These are phyloP conservation scores for Leishmania mexicana DNA, from an alignment of 208 protist genomes.

Conservation along the genomic window DNA sequence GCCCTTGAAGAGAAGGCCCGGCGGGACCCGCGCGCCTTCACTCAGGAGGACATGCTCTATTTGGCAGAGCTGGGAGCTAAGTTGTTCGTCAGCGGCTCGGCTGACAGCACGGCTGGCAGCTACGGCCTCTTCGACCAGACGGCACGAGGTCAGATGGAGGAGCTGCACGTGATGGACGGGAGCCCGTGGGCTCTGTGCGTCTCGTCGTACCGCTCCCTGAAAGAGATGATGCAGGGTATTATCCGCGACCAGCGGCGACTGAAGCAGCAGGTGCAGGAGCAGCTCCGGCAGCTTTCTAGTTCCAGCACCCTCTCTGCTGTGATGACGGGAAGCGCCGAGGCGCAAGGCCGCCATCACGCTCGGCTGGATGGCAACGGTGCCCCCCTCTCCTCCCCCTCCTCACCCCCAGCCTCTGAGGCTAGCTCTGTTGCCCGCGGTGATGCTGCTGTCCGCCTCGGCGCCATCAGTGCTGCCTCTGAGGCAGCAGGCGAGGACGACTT, in stretches of 20 bases:
- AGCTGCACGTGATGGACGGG: conserved; percentile 89
- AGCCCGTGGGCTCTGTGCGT: conserved; percentile 78
- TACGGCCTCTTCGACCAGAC: conserved; percentile 47
- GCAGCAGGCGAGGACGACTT: background rate
- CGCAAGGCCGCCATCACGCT: background rate
- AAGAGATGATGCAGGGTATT: conserved; percentile 75
- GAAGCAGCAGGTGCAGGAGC: conserved; percentile 59
- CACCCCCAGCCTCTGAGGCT: background rate
- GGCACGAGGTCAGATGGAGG: conserved; percentile 74
- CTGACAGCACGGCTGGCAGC: conserved; percentile 26
- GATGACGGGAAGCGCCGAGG: conserved; percentile 11
- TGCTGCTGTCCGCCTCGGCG: background rate
- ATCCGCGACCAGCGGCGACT: conserved; percentile 62
- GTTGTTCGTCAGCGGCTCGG: conserved; percentile 49
- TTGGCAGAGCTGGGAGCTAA: conserved; percentile 69
- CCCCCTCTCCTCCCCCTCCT: background rate
- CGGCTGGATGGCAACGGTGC: background rate
- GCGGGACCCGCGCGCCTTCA: conserved; percentile 54
- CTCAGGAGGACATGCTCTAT: conserved; percentile 49
- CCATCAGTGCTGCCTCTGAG: background rate
- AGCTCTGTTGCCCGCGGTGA: conserved; percentile 1
- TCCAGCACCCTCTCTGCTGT: conserved; percentile 25
- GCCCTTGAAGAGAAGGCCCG: conserved; percentile 71
- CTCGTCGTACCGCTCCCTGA: conserved; percentile 76
- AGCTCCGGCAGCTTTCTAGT: conserved; percentile 44